Base-by-base conservation (phyloP, 164 flowering plant genomes). In the Santalum album region DNA sequence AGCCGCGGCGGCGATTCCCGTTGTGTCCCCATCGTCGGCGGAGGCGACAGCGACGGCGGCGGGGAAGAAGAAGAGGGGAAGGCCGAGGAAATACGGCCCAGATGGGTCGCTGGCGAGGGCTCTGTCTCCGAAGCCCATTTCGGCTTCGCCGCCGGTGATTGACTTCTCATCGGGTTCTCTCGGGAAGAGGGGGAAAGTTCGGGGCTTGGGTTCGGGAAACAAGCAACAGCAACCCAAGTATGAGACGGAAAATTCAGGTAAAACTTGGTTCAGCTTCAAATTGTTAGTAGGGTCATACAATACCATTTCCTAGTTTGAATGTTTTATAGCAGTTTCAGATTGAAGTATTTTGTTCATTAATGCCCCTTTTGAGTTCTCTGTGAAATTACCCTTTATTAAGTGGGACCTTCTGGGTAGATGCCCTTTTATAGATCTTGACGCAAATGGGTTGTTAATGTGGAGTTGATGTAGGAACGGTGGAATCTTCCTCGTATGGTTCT, bases 21-120 rank as follows among this genome's bases (percentile, higher is more conserved):
- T 59, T 55, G 39, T 48, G 56, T 36, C 55, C 56, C 22, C 71
- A 19, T 53, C 65, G 39, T 47, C 75, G 50, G 47, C 64, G 14
- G 38, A 72, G 51, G 60, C 60, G 19, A 27, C 57, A 46, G 61
- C 57, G 48, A 65, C 55, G 22, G 24, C 72, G 27, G 52, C 76
- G 29, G 62, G 44, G 70, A 94, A 84, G 86, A 94, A 87, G 81
- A 94, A 86, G 72, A 72, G 87, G 23, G 87, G 87, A 2, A 68
- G 90, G 58, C 90, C 90, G 0, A 75, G 90, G 52, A 84, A 84
- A 69, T 84, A 81, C 51, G 87, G 75, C 1, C 83, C 83, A 0
- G 90, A 79, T 60, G 90, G 90, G 20, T 18, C 74, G 1, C 74
- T 71, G 6, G 53, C 62, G 14, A 49, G 53, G 49, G 70, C 84